A percentile compares a stretch with the other conserved stretches of the same genome.
These are phyloP conservation scores for Colletotrichum gloeosporioides DNA, from an alignment of 2,329 filamentous ascomycete genomes.

Conservation along the genomic window DNA sequence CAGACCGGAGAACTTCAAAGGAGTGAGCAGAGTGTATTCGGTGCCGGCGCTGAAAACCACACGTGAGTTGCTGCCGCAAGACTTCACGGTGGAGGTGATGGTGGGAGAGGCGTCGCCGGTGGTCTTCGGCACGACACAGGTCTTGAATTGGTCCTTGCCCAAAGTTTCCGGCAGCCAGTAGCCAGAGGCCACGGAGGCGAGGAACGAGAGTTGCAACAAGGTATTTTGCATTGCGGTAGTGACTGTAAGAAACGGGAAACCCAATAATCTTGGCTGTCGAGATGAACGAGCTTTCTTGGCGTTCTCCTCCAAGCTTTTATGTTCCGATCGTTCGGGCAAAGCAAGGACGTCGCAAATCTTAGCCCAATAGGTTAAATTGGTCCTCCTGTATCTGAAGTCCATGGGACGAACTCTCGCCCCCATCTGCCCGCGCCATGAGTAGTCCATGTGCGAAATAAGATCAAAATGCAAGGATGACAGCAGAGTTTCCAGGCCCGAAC, in stretches of 20 bases:
- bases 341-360: not conserved
- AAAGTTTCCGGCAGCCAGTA: slow-evolving; percentile 13
- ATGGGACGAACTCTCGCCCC: not conserved
- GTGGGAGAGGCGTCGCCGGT: not conserved
- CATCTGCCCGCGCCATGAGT: not conserved
- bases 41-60: not conserved
- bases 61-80: slow-evolving; percentile 4
- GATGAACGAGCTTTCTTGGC: not conserved
- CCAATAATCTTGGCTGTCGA: not conserved
- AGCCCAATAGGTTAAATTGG: not conserved
- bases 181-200: not conserved
- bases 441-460: not conserved
- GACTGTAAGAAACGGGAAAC: not conserved
- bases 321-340: not conserved
- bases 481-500: not conserved
- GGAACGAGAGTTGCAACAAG: not conserved
- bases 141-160: not conserved
- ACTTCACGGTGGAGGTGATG: not conserved
- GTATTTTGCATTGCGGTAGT: not conserved
- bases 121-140: slow-evolving; percentile 6
- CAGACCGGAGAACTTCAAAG: not conserved
- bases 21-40: not conserved
- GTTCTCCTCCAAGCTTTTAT: not conserved
- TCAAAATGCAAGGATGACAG: not conserved
- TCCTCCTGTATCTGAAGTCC: not conserved